Percentiles rank a stretch among this genome's conserved stretches.
phyloP scores from a whole-genome alignment of 2,329 filamentous ascomycete genomes.

The Coleophoma cylindrospora region DNA sequence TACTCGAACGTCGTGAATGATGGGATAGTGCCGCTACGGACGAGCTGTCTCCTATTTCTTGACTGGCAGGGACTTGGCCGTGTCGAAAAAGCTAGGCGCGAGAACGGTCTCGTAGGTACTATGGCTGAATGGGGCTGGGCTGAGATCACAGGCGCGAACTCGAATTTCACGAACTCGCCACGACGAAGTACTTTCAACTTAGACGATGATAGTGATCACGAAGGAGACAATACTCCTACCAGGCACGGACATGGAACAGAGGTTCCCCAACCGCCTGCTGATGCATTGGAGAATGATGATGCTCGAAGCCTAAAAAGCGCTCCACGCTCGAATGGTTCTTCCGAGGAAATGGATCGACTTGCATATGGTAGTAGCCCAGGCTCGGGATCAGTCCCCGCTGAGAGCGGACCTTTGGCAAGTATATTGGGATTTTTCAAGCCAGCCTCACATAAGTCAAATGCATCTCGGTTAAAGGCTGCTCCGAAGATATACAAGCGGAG shows the following conservation, averaged over 20 bases:
- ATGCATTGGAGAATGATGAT: slow-evolving; percentile 65
- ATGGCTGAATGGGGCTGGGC: slow-evolving; percentile 93
- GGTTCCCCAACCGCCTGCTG: slow-evolving; percentile 66
- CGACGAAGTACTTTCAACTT: slow-evolving; percentile 16
- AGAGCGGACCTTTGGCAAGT: slow-evolving; percentile 44
- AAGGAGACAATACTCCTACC: slow-evolving; percentile 35
- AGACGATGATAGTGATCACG: slow-evolving; percentile 14
- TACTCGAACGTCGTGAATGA: slow-evolving; percentile 99
- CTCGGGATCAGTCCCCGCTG: slow-evolving; percentile 27
- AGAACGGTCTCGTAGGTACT: slow-evolving; percentile 88
- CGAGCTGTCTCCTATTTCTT: slow-evolving; percentile 91
- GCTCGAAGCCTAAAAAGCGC: slow-evolving; percentile 48
- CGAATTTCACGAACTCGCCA: slow-evolving; percentile 26
- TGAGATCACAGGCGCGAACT: slow-evolving; percentile 73
- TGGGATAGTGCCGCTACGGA: slow-evolving; percentile 90
- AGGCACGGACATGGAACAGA: slow-evolving; percentile 36
- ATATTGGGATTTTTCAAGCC: slow-evolving; percentile 70
- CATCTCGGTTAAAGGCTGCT: slow-evolving; percentile 52
- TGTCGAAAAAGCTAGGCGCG: slow-evolving; percentile 89
- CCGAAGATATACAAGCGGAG: slow-evolving; percentile 68
- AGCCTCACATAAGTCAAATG: slow-evolving; percentile 42
- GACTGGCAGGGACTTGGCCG: slow-evolving; percentile 93
- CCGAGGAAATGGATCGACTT: slow-evolving; percentile 3
- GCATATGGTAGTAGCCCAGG: slow-evolving; percentile 7
- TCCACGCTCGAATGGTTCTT: slow-evolving; percentile 13